phyloP scores from a whole-genome alignment of 1,284 basidiomycete species.

The Fomitopsis betulina region DNA sequence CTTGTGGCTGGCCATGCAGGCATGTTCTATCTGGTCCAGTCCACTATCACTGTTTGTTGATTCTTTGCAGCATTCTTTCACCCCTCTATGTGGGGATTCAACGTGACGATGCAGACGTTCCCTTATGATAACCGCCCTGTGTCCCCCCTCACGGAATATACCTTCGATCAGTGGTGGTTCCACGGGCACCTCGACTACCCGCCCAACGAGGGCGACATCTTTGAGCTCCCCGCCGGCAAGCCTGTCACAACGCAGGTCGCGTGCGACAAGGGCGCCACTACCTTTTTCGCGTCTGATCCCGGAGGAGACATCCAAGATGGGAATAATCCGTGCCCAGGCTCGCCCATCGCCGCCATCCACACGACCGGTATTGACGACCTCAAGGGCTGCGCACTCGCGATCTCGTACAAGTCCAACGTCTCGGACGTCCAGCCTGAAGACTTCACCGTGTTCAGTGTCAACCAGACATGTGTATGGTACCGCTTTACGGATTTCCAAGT shows the following conservation, averaged over 20 bases:
- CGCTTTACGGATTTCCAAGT: slow-evolving; percentile 65
- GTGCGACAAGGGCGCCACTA: slow-evolving; percentile 56
- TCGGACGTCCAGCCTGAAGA: slow-evolving; percentile 56
- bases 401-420: slow-evolving; percentile 65
- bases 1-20: slow-evolving; percentile 7
- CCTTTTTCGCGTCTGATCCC: slow-evolving; percentile 47
- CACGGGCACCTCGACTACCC: slow-evolving; percentile 58
- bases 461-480: slow-evolving; percentile 70
- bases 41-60: background rate
- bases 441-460: slow-evolving; percentile 70
- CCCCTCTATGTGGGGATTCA: slow-evolving; percentile 47
- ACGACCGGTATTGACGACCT: slow-evolving; percentile 51
- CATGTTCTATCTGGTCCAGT: background rate
- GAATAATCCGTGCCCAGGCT: slow-evolving; percentile 48
- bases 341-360: slow-evolving; percentile 44
- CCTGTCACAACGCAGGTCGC: slow-evolving; percentile 50
- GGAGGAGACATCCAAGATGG: slow-evolving; percentile 43
- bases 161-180: slow-evolving; percentile 72
- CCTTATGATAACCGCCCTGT: slow-evolving; percentile 39
- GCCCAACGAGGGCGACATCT: slow-evolving; percentile 51
- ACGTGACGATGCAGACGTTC: slow-evolving; percentile 49
- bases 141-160: slow-evolving; percentile 33
- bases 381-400: slow-evolving; percentile 65
- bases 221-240: slow-evolving; percentile 54
- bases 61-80: slow-evolving; percentile 28